Evolutionary conservation across 176 grass and related monocot species (phyloP).

Genomic region (Lolium rigidum): DNA sequence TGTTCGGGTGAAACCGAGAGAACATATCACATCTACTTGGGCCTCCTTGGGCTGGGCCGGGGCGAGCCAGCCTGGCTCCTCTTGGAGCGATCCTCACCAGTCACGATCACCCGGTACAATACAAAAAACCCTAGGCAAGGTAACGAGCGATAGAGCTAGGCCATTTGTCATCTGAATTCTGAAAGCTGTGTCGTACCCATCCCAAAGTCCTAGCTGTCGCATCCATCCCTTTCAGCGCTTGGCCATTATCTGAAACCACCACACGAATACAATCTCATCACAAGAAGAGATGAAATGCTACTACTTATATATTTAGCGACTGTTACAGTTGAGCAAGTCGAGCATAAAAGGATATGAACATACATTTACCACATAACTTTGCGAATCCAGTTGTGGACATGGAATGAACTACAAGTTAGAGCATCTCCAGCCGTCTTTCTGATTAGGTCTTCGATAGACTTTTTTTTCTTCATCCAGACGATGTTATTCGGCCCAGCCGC

Average conservation of each 20-base stretch:
- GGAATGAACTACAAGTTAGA: no score
- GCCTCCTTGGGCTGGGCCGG: background rate
- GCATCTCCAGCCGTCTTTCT: no score
- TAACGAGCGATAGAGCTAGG: background rate
- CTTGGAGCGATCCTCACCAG: background rate
- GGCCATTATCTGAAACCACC: constrained; percentile 32
- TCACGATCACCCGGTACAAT: background rate
- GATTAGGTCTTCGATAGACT: no score
- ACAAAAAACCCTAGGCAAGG: background rate
- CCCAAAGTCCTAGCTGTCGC: constrained; percentile 14
- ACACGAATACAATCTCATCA: background rate
- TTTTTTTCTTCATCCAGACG: no score
- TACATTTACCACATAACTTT: background rate
- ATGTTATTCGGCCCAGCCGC: no score
- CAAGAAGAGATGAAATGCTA: background rate
- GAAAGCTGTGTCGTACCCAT: constrained; percentile 31
- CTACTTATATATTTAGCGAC: background rate
- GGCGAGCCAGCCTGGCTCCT: background rate
- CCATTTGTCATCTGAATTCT: constrained; percentile 25
- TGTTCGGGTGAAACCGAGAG: background rate
- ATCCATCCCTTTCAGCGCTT: constrained; percentile 37
- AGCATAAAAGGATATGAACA: background rate
- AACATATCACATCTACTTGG: background rate
- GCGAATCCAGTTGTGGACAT: no score
- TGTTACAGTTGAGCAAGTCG: background rate